Evolutionary conservation across 2,329 filamentous ascomycete genomes (phyloP).

Genomic region (Thermochaetoides dissita): DNA sequence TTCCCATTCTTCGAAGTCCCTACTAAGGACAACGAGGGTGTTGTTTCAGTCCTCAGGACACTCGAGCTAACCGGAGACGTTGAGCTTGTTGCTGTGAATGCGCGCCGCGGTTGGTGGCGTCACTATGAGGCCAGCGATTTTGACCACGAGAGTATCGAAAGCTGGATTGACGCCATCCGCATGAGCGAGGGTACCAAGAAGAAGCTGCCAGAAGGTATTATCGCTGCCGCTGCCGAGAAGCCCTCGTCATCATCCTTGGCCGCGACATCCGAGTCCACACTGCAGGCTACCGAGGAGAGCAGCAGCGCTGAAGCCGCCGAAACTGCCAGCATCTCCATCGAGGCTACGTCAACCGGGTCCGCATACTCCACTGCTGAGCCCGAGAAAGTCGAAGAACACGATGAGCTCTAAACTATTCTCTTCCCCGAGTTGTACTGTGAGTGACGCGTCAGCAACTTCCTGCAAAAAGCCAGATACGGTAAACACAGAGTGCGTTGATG

Average conservation of each 20-base stretch:
- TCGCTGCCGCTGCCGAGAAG: slow-evolving; percentile 26
- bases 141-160: slow-evolving; percentile 51
- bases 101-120: slow-evolving; percentile 75
- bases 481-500: too few species aligned
- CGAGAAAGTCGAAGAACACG: slow-evolving; percentile 27
- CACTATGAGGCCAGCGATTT: slow-evolving; percentile 48
- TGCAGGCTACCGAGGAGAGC: slow-evolving; percentile 13
- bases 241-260: slow-evolving; percentile 25
- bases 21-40: slow-evolving; percentile 38
- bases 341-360: slow-evolving; percentile 10
- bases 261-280: slow-evolving; percentile 23
- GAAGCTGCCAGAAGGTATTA: slow-evolving; percentile 51
- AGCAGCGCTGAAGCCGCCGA: slow-evolving; percentile 9
- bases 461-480: too few species aligned
- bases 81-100: slow-evolving; percentile 71
- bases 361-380: slow-evolving; percentile 20
- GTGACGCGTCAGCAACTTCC: too few species aligned
- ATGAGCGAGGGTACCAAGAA: slow-evolving; percentile 75
- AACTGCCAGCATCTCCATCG: slow-evolving; percentile 8
- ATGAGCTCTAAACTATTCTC: slow-evolving; percentile 30
- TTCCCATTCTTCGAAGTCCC: slow-evolving; percentile 78
- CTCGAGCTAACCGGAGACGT: slow-evolving; percentile 49
- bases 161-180: slow-evolving; percentile 82
- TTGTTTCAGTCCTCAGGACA: slow-evolving; percentile 39
- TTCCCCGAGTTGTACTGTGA: too few species aligned